Conservation (phyloP, 1,284 basidiomycete genomes). For the Macrocystidia cucumis region DNA sequence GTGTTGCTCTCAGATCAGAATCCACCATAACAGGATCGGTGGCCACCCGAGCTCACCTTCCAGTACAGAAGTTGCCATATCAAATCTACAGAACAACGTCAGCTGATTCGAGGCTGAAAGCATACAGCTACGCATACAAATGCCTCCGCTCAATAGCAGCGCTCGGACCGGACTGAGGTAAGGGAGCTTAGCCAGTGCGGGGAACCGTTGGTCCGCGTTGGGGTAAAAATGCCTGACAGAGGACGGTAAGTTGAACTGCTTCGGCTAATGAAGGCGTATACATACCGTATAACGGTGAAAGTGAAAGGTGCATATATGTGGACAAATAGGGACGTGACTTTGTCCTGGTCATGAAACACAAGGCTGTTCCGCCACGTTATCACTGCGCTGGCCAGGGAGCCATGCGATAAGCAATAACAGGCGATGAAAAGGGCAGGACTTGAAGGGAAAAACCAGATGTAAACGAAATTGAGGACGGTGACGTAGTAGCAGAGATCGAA, state of each 20-base stretch:
- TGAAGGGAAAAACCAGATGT: constrained; percentile 77
- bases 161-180: constrained; percentile 56
- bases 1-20: no score
- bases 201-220: constrained; percentile 67
- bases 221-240: constrained; percentile 74
- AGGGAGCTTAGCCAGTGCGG: constrained; percentile 64
- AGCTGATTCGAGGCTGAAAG: constrained; percentile 9
- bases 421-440: constrained; percentile 75
- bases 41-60: constrained; percentile 48
- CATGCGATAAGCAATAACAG: constrained; percentile 84
- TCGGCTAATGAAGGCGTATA: constrained; percentile 9
- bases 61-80: constrained; percentile 88
- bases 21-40: constrained; percentile 1
- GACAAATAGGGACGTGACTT: constrained; percentile 86
- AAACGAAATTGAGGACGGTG: constrained; percentile 84
- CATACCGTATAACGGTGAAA: constrained; percentile 83
- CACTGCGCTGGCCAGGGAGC: constrained; percentile 86
- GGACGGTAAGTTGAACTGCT: constrained; percentile 7
- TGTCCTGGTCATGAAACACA: constrained; percentile 94
- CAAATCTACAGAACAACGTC: constrained; percentile 46
- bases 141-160: constrained; percentile 60
- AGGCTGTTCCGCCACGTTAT: constrained; percentile 95
- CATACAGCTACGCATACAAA: constrained; percentile 48
- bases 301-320: constrained; percentile 86
- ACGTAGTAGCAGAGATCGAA: constrained; percentile 91